Evolutionary conservation across 768 basidiomycete species (phyloP), one percentile per base, ranked within the genome.

Genomic region (Termitomyces titanicus): DNA sequence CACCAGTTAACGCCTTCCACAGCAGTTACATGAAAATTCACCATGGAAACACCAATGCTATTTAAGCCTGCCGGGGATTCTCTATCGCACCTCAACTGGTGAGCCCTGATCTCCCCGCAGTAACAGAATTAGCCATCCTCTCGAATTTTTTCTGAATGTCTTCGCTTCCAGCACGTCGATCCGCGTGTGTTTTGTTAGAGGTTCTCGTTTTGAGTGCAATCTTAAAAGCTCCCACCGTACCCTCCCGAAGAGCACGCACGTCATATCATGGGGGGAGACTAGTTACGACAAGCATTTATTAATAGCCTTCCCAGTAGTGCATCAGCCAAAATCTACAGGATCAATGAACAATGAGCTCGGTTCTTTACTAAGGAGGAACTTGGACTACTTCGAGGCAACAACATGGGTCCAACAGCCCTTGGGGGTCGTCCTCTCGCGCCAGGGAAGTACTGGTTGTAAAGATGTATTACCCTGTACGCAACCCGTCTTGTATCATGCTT

Each of bases 351-450:
- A 10, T 34, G 47, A 48, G 15, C 10, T 37, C 13, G 48, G 35
- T 25, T 9, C 11, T 12, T 18, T 7, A 25, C 24, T 17, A 17
- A 0, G 0, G 5, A 27, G 3, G n/a, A n/a, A 18, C 11, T 7
- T 11, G 3, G 4, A 3, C 24, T 49, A 37, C 48, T 12, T 7
- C n/a, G 5, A 25, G 6, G 48, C 7, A 10, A 38, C 33, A 20
- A 48, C 59, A 5, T 33, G 38, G 18, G 48, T 44, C 11, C 44
- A 35, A 18, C 47, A 57, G 18, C 48, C 53, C 3, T 60, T 55
- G 59, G 55, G 48, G 48, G 55, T 57, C 8, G 29, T 20, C 9
- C 25, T 57, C 31, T 42, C 38, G 18, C 47, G 34, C 31, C 27
- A 29, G 12, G 27, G 40, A 40, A 47, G 43, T 18, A 54, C 38